Evolutionary conservation across 2,329 filamentous ascomycete species (phyloP), one percentile per base, ranked within the genome.

Genomic region (Paramyrothecium sp.): DNA sequence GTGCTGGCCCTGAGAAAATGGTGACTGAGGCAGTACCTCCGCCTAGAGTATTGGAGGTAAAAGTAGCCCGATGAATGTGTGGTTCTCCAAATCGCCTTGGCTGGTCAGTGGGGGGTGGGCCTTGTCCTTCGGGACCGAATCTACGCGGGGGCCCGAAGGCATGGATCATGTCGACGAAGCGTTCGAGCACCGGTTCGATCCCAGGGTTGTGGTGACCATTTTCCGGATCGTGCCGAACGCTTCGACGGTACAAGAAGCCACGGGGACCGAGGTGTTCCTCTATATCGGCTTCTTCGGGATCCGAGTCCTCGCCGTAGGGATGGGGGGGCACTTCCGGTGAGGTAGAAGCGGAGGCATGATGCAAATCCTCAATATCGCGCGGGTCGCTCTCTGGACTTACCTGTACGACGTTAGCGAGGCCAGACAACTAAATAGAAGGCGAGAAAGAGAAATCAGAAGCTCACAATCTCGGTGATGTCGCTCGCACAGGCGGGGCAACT

Each of bases 391-490:
- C 80, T 1, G 73, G 69, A 21, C 75, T 76, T 20, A 87, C 70
- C 84, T 87, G 38, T 30, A 58, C n/a, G n/a, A 20, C 30, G 56
- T 67, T 38, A 69, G 66, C 44, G 48, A 49, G 33, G 48, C 23
- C 13, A 4, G 46, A 17, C 26, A 52, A n/a, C 19, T 11, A 30
- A 20, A 19, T 46, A 38, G n/a, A 38, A 26, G 7, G 7, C 33
- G 41, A 53, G 30, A 16, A n/a, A 22, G 20, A 34, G 3, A 2
- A 33, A 19, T 2, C 34, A 13, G 19, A 13, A 21, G 80, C 89
- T 69, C 79, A 96, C 93, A 65, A 98, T 92, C 76, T 99, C 93
- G 17, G 87, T 91, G 63, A 91, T 88, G 20, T 96, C 91, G 41
- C 87, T 86, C 3, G 81, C 71, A 70, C 95, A 99, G n/a, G 77